phyloP scores from a whole-genome alignment of 1,284 basidiomycete genomes.

The Singerocomus inundabilis region DNA sequence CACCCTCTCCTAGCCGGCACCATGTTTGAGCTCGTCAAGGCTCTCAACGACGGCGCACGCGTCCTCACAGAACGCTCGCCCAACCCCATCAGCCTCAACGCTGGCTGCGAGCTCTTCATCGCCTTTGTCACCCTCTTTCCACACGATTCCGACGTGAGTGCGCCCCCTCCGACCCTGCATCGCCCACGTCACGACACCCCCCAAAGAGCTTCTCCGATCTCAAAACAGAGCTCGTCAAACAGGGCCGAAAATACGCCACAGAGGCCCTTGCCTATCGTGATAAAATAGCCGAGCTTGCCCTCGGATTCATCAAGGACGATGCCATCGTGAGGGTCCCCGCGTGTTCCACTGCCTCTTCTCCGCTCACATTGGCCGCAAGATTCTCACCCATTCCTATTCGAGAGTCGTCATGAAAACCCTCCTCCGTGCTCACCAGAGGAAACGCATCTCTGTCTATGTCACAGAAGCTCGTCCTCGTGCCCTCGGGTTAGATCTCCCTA shows the following conservation, averaged over 20 bases:
- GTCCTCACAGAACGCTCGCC: slow-evolving; percentile 61
- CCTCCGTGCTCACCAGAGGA: slow-evolving; percentile 83
- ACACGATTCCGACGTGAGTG: slow-evolving; percentile 75
- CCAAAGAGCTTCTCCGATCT: slow-evolving; percentile 74
- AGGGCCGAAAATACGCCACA: slow-evolving; percentile 74
- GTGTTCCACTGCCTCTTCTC: slow-evolving; percentile 12
- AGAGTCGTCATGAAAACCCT: slow-evolving; percentile 95
- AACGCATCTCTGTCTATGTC: slow-evolving; percentile 96
- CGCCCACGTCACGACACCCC: slow-evolving; percentile 12
- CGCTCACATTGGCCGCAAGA: slow-evolving; percentile 48
- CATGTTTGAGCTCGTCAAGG: slow-evolving; percentile 87
- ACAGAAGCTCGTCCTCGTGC: slow-evolving; percentile 91
- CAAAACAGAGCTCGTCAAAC: slow-evolving; percentile 76
- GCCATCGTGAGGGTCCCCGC: slow-evolving; percentile 64
- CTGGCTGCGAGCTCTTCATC: slow-evolving; percentile 89
- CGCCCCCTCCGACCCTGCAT: slow-evolving; percentile 9
- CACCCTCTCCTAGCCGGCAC: slow-evolving; percentile 60
- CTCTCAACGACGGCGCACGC: slow-evolving; percentile 73
- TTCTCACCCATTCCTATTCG: slow-evolving; percentile 94
- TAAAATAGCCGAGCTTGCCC: slow-evolving; percentile 87
- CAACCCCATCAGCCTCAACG: slow-evolving; percentile 84
- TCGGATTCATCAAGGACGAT: slow-evolving; percentile 93
- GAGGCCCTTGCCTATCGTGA: slow-evolving; percentile 85
- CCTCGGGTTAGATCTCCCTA: slow-evolving; percentile 55
- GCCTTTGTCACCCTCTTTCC: slow-evolving; percentile 84